These are phyloP conservation scores for Yamadazyma spencermartinsiae DNA, from an alignment of 1,139 yeast species.

Conservation along the genomic window DNA sequence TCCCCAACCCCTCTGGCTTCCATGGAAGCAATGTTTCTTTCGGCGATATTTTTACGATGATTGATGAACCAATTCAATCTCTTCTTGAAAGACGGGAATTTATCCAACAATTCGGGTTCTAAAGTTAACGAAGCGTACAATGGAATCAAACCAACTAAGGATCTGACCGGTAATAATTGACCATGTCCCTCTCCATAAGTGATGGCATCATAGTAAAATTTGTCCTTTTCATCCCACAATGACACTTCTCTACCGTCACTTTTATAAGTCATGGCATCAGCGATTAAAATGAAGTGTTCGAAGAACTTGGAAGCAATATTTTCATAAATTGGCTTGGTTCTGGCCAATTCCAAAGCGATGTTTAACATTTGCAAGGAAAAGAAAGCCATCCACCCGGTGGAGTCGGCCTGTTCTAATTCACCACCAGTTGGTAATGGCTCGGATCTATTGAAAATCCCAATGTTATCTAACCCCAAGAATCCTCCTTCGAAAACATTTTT, in stretches of 20 bases:
- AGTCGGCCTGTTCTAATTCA: slow-evolving; percentile 88
- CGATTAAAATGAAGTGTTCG: slow-evolving; percentile 89
- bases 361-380: slow-evolving; percentile 89
- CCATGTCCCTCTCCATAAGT: slow-evolving; percentile 70
- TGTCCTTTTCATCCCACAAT: slow-evolving; percentile 88
- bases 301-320: slow-evolving; percentile 94
- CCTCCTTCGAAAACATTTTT: slow-evolving; percentile 95
- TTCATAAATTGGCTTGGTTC: slow-evolving; percentile 84
- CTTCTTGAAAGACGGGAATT: slow-evolving; percentile 82
- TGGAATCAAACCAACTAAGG: slow-evolving; percentile 91
- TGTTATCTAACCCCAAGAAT: slow-evolving; percentile 89
- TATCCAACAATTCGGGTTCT: slow-evolving; percentile 79
- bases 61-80: slow-evolving; percentile 85
- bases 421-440: slow-evolving; percentile 97
- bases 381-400: slow-evolving; percentile 99
- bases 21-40: slow-evolving; percentile 89
- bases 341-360: slow-evolving; percentile 86
- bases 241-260: slow-evolving; percentile 62
- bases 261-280: slow-evolving; percentile 90
- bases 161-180: slow-evolving; percentile 80
- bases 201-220: slow-evolving; percentile 90
- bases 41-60: slow-evolving; percentile 72
- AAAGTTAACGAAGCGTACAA: slow-evolving; percentile 87
- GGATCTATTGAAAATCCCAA: slow-evolving; percentile 90
- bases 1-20: slow-evolving; percentile 83